Percentiles rank a stretch among this genome's conserved stretches.
Conservation (phyloP, 208 protist species). For the Trypanosoma conorhini region DNA sequence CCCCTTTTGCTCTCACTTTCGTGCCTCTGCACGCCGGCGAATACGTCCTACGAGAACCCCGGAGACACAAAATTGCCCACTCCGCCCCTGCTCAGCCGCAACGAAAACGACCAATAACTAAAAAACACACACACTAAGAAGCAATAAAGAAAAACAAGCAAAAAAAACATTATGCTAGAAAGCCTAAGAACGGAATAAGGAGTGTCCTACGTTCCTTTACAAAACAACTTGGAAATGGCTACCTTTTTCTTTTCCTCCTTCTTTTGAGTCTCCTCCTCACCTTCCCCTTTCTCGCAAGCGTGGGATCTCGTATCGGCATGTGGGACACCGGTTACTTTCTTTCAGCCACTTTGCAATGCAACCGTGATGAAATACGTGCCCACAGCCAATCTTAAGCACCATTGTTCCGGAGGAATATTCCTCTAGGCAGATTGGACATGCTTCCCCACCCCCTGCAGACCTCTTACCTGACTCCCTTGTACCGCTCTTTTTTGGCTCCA, state of each 20-base stretch:
- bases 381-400: constrained; percentile 28
- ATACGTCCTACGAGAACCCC: neutral
- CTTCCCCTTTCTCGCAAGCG: neutral
- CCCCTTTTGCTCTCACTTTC: no score
- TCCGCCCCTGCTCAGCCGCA: no score
- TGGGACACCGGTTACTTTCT: constrained; percentile 42
- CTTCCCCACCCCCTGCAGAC: constrained; percentile 1
- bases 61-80: no score
- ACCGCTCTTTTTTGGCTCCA: neutral
- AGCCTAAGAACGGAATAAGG: no score
- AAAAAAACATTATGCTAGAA: neutral
- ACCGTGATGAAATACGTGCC: constrained; percentile 39
- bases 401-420: constrained; percentile 12
- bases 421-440: constrained; percentile 48
- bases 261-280: neutral
- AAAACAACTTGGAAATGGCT: constrained; percentile 1
- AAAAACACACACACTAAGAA: neutral
- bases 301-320: constrained; percentile 37
- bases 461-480: neutral
- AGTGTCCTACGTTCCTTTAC: constrained; percentile 12
- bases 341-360: constrained; percentile 51
- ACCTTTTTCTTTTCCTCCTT: neutral
- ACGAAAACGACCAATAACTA: neutral
- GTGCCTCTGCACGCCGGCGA: neutral
- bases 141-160: neutral